Evolutionary conservation across 768 basidiomycete genomes (phyloP), one percentile per base, ranked within the genome.

Genomic region (Tylopilus felleus): DNA sequence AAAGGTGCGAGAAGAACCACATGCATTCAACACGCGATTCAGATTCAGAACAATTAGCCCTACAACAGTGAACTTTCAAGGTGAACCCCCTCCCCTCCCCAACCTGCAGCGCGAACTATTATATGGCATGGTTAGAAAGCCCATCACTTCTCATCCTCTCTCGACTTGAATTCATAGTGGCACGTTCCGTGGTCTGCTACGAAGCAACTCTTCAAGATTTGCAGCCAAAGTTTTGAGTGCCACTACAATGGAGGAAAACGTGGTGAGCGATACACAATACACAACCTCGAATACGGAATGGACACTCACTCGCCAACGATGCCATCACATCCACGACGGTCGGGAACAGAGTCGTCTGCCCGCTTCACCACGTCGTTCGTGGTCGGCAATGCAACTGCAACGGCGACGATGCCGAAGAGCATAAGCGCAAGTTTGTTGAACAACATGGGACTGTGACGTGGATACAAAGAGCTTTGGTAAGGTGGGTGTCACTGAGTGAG

Each of bases 351-450:
- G 33, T 38, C 36, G 7, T 38, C 36, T 38, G 36, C 17, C 17
- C 36, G 36, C 9, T 17, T 9, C 36, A 19, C 17, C 5, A 21
- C 27, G 9, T 17, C 48, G 2, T 49, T 27, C 1, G 39, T 2
- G 4, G 28, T 17, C 17, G 27, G 36, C 27, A 46, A 23, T 3
- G 57, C 49, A 36, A 31, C n/a, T 8, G 13, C 51, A 22, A 51
- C 25, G 21, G 48, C 35, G 23, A 33, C 21, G 19, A 57, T 33
- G 51, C 58, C 16, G 4, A 57, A 45, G 29, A 59, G 29, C 9
- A 21, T 10, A 6, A 57, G 29, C 9, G 35, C 31, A 27, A 58
- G n/a, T 31, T 54, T 54, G 28, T 58, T 60, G 43, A 60, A 47
- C 22, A 58, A 21, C 57, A 60, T 60, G 39, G 14, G 33, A 5